Base-by-base conservation (phyloP, 345 rosid genomes). In the Xanthoceras sorbifolium region DNA sequence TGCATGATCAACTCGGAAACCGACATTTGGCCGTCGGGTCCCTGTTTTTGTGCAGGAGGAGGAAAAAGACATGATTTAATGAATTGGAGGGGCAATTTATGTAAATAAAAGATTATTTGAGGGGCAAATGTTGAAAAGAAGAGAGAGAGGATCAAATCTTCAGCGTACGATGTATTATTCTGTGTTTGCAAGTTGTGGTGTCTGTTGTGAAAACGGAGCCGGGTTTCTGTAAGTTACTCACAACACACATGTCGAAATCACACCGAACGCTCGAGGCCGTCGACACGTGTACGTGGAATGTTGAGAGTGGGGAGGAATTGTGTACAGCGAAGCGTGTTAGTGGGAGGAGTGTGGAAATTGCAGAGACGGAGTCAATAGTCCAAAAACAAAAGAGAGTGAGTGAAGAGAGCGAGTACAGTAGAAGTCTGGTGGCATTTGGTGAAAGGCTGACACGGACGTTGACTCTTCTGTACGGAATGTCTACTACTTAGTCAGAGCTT, bases 391-490 rank as follows among this genome's bases (percentile, higher is more conserved):
- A 63, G 59, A 67, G 75, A 18, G 83, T 3, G 73, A 9, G 42
- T 38, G 42, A 38, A 9, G 42, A n/a, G 65, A 36, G 32, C 25
- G 72, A 50, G 60, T 10, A 77, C 84, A 79, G 78, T 67, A 62
- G 46, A 64, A 74, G 74, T 14, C 66, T 68, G 82, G 76, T 67
- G 61, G 81, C 80, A 69, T 79, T 75, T 75, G 83, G 83, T 82
- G 80, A 82, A 82, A 86, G 80, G 15, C 85, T 79, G 87, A 79
- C 85, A 86, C 71, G 32, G 84, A 82, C 81, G 83, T 82, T 78
- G 86, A 84, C 89, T 82, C 78, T 46, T n/a, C 2, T 71, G 87
- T 82, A 84, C 89, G 89, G 85, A 76, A 78, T 80, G 84, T 76
- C 83, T 64, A 31, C 69, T 10, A 18, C 63, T 26, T 72, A 32